These are phyloP conservation scores for Leccinum subgranulosum DNA, from an alignment of 768 basidiomycete genomes.

Conservation along the genomic window DNA sequence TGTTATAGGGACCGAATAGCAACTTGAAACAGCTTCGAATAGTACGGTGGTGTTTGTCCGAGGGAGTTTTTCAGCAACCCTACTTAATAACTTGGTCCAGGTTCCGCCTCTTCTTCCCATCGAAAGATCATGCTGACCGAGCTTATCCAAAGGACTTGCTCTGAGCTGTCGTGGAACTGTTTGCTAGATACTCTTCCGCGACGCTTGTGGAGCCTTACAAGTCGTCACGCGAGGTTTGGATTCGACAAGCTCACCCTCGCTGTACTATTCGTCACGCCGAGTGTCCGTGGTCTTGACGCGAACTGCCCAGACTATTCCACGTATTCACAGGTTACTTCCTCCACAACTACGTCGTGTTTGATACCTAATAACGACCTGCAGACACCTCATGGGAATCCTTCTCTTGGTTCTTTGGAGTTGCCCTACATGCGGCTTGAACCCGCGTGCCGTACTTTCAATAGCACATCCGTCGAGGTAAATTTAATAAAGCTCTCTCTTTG, in stretches of 20 bases:
- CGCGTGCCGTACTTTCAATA: conserved; percentile 73
- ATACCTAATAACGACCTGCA: conserved; percentile 21
- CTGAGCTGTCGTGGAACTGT: conserved; percentile 2
- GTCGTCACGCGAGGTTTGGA: conserved; percentile 17
- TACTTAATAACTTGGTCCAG: neutral
- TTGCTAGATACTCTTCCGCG: conserved; percentile 1
- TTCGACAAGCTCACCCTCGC: conserved; percentile 22
- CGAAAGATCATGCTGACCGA: conserved; percentile 4
- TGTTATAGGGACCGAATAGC: neutral
- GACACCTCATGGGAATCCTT: conserved; percentile 59
- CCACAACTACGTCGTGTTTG: neutral
- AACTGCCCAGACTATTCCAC: conserved; percentile 61
- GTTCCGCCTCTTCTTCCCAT: neutral
- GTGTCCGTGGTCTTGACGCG: conserved; percentile 21
- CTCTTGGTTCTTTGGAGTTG: conserved; percentile 56
- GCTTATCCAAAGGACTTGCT: conserved; percentile 7
- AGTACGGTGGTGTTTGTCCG: neutral
- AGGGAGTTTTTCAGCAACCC: neutral
- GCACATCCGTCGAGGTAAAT: conserved; percentile 66
- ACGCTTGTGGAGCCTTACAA: conserved; percentile 9
- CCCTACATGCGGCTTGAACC: conserved; percentile 73
- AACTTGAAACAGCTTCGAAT: too few species aligned
- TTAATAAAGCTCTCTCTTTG: neutral
- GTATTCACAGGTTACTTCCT: conserved; percentile 48
- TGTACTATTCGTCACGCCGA: conserved; percentile 19